phyloP scores from a whole-genome alignment of 1,284 basidiomycete genomes.

The Termitomyces sp. region DNA sequence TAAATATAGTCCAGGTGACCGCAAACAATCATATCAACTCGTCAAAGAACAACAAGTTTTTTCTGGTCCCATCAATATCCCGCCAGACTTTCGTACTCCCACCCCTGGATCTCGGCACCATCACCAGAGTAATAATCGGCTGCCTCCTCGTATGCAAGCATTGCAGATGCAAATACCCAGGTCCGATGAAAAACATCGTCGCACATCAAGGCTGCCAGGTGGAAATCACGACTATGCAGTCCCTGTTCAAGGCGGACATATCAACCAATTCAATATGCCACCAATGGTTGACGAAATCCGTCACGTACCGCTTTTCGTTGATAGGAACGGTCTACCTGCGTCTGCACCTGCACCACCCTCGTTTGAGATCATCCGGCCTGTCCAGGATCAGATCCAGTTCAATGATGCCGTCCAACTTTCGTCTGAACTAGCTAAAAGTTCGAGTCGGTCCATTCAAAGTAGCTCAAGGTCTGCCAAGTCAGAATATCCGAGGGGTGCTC shows the following conservation, averaged over 20 bases:
- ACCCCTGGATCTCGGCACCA: conserved; percentile 10
- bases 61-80: conserved; percentile 1
- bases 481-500: conserved; percentile 11
- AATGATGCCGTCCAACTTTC: background rate
- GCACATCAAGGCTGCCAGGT: conserved; percentile 13
- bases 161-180: conserved; percentile 15
- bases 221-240: conserved; percentile 2
- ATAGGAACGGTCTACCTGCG: conserved; percentile 12
- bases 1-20: conserved; percentile 1
- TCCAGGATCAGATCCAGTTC: background rate
- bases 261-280: conserved; percentile 3
- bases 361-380: background rate
- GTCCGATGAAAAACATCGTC: conserved; percentile 15
- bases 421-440: background rate
- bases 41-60: conserved; percentile 1
- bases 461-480: conserved; percentile 7
- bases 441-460: conserved; percentile 6
- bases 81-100: conserved; percentile 6
- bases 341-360: conserved; percentile 8
- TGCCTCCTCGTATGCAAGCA: conserved; percentile 21
- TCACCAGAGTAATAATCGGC: conserved; percentile 13
- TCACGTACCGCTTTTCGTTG: conserved; percentile 7
- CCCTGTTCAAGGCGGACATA: background rate
- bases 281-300: conserved; percentile 10
- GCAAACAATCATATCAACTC: background rate